Evolutionary conservation across 2,329 filamentous ascomycete species (phyloP), one percentile per base, ranked within the genome.

Genomic region (Exophiala sideris): DNA sequence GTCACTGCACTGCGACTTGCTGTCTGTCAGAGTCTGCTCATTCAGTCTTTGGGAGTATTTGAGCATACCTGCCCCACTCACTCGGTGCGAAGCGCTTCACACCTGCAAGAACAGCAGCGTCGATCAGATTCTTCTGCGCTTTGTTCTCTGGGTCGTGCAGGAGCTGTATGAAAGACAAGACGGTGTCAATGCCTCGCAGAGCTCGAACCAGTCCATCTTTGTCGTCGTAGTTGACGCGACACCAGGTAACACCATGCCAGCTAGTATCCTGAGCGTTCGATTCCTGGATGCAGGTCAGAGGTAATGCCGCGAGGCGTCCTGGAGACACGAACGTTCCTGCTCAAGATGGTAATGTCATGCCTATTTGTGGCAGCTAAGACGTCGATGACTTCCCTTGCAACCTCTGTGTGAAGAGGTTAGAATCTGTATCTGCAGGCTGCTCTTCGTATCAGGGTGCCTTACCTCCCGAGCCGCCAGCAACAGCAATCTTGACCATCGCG

Each of bases 301-400:
- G 16, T 18, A 18, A 18, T 18, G 2, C 16, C 16, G 16, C 16
- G 3, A 18, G 16, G 16, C 16, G 16, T 18, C 16, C 16, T 18
- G 38, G 38, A 14, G 38, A 11, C 38, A 40, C 38, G 14, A 4
- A 77, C 77, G 45, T 71, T 75, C 58, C 80, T 71, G 1, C 73
- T 78, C 1, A 84, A 65, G 16, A 84, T 68, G 0, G 72, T 65
- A 42, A 85, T 78, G 0, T 81, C 70, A 52, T 85, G 81, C 50
- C 76, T 80, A 8, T 71, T 70, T 3, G 70, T 69, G 2, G 73
- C 73, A 2, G 79, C 61, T 0, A 83, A 69, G 3, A 67, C 71
- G 53, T 82, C 79, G 18, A 83, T 66, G 8, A 84, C 63, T 62
- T 82, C 80, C 39, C 68, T 71, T 2, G 76, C 77, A 44, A 84